A percentile compares a stretch with the other conserved stretches of the same genome.
These are phyloP conservation scores for Leccinum aurantiacum DNA, from an alignment of 768 basidiomycete genomes.

Conservation along the genomic window DNA sequence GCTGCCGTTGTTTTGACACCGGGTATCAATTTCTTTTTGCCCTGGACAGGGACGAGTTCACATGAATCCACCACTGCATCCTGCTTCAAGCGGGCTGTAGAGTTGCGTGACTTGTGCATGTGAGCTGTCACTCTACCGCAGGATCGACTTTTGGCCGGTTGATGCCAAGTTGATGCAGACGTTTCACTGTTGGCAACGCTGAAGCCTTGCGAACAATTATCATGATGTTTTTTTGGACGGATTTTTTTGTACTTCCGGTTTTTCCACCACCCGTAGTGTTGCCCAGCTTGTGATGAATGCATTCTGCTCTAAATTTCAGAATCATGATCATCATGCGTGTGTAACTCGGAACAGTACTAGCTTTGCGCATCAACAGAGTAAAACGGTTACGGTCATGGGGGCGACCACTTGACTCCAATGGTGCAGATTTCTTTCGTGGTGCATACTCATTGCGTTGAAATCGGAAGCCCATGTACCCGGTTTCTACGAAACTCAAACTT, in stretches of 20 bases:
- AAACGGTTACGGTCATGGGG: not conserved
- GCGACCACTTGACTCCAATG: not conserved
- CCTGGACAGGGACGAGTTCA: slow-evolving; percentile 2
- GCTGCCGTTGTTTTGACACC: slow-evolving; percentile 13
- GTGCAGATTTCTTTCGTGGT: not conserved
- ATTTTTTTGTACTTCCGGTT: not conserved
- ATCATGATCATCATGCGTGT: not conserved
- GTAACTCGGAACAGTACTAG: not conserved
- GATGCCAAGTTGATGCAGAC: not conserved
- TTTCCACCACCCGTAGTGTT: slow-evolving; percentile 1
- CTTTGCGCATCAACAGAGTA: not conserved
- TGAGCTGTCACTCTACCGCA: slow-evolving; percentile 5
- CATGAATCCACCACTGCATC: not conserved
- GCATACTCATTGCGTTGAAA: not conserved
- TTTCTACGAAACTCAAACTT: too few species aligned
- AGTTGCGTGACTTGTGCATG: slow-evolving; percentile 2
- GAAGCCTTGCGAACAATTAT: not conserved
- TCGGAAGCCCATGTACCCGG: not conserved
- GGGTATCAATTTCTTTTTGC: slow-evolving; percentile 3
- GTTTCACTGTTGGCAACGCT: slow-evolving; percentile 1
- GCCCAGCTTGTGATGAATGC: not conserved
- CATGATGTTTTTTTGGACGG: not conserved
- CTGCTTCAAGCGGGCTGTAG: slow-evolving; percentile 13
- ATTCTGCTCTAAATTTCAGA: not conserved
- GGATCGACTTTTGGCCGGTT: slow-evolving; percentile 4